Evolutionary conservation across 495 filamentous ascomycete species (phyloP), one percentile per base, ranked within the genome.

Genomic region (Penicillium paxilli): DNA sequence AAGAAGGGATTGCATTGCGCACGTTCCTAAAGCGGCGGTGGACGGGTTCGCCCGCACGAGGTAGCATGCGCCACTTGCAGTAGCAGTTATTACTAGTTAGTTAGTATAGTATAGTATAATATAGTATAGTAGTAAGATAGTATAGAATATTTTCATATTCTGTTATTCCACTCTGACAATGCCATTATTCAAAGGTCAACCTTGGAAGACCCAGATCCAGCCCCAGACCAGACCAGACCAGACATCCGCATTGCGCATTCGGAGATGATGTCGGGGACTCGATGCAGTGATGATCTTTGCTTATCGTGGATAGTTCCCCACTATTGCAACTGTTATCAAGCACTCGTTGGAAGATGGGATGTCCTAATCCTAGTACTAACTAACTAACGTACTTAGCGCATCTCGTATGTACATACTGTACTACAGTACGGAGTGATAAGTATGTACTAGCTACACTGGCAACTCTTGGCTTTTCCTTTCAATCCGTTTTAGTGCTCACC

Each of bases 21-120:
- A 38, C 47, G 49, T 49, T 51, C 55, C 47, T 42, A 62, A 62
- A 44, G 51, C 52, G 55, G 60, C 60, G 57, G 60, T 63, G 60
- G 56, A 63, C 59, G 51, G 55, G 48, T 45, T 41, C 42, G 37
- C 41, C 19, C 47, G 25, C 23, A 55, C 32, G 11, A 38, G 33
- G 60, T 64, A 51, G 60, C 60, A 63, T 64, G 24, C 20, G 19
- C 54, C 19, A 21, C 21, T 1, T 42, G 7, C 17, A 17, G 12
- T 38, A 6, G 10, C 17, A 38, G 35, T 38, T n/a, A n/a, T 16
- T 37, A 37, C 2, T 37, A 19, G 33, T n/a, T n/a, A n/a, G n/a
- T n/a, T 37, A 17, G 2, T n/a, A 37, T 37, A 17, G 33, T 38
- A 38, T 32, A 32, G 5, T 32, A 32, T 32, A 32, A 4, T 32